phyloP scores from a whole-genome alignment of 345 rosid genomes.

The Gossypium arboreum region DNA sequence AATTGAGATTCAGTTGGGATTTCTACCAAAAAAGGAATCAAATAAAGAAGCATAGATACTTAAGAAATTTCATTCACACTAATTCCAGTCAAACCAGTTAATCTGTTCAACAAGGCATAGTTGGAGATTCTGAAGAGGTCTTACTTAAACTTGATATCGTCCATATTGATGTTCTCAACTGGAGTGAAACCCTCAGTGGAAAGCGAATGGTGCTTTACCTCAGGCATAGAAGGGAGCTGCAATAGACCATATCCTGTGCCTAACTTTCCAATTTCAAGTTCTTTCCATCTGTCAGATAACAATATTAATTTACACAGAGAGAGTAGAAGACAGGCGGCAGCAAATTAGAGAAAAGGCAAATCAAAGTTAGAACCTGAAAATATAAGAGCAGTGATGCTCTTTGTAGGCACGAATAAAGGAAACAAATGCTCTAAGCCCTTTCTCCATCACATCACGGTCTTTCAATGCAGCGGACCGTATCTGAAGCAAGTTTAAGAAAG shows the following conservation, averaged over 20 bases:
- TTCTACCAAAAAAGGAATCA: background rate
- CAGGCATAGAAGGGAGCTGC: slow-evolving; percentile 83
- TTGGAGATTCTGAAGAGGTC: slow-evolving; percentile 15
- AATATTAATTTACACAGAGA: background rate
- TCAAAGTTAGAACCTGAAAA: slow-evolving; percentile 55
- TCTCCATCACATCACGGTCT: slow-evolving; percentile 90
- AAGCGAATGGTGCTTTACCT: slow-evolving; percentile 75
- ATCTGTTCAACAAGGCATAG: background rate
- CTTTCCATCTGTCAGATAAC: slow-evolving; percentile 61
- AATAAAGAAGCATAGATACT: background rate
- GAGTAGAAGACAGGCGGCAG: background rate
- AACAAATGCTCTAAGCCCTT: slow-evolving; percentile 88
- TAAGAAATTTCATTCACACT: background rate
- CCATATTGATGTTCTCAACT: slow-evolving; percentile 51
- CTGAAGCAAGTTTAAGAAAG: slow-evolving; percentile 36
- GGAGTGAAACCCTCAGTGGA: slow-evolving; percentile 68
- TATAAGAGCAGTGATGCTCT: slow-evolving; percentile 79
- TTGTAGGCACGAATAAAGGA: slow-evolving; percentile 85
- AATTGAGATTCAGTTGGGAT: background rate
- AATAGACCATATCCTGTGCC: slow-evolving; percentile 70
- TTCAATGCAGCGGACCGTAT: slow-evolving; percentile 62
- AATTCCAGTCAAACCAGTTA: slow-evolving; percentile 4
- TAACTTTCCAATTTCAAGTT: slow-evolving; percentile 80
- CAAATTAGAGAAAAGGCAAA: background rate
- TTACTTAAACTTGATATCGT: slow-evolving; percentile 78